Percentiles rank a stretch among this genome's conserved stretches.
Conservation (phyloP, 345 rosid species). For the Syzygium grande region DNA sequence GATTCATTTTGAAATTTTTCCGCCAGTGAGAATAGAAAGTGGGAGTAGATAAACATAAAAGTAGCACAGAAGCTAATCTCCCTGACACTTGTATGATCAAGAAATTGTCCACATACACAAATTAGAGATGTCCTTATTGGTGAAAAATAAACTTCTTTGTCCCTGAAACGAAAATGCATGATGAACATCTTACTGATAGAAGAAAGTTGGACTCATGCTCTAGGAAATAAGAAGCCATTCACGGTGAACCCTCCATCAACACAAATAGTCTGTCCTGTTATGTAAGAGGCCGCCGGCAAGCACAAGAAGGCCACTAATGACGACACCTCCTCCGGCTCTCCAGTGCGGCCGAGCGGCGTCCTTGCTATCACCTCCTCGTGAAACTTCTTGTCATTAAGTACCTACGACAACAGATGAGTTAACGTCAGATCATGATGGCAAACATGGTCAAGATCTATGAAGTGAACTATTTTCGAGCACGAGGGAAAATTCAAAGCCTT, state of each 20-base stretch:
- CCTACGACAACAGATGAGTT: background rate
- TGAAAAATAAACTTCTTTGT: background rate
- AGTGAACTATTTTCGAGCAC: background rate
- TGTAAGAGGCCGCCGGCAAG: slow-evolving; percentile 45
- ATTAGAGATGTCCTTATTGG: background rate
- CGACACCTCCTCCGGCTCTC: slow-evolving; percentile 35
- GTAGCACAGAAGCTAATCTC: background rate
- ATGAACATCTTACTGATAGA: background rate
- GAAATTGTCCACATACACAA: background rate
- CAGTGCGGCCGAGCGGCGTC: slow-evolving; percentile 26
- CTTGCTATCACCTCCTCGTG: slow-evolving; percentile 1
- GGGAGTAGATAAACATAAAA: background rate
- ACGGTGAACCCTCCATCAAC: slow-evolving; percentile 43
- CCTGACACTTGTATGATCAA: no score
- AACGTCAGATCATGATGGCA: background rate
- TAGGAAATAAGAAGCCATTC: slow-evolving; percentile 12
- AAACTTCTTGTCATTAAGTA: background rate
- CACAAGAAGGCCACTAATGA: slow-evolving; percentile 38
- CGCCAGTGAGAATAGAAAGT: no score
- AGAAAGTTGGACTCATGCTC: background rate
- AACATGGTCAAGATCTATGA: background rate
- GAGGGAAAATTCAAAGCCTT: background rate
- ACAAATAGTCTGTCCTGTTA: slow-evolving; percentile 31
- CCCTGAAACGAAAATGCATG: background rate
- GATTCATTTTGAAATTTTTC: no score